A percentile compares a stretch with the other conserved stretches of the same genome.
Evolutionary conservation across 805 yeast genomes (phyloP).

Genomic region (Lipomyces kockii): DNA sequence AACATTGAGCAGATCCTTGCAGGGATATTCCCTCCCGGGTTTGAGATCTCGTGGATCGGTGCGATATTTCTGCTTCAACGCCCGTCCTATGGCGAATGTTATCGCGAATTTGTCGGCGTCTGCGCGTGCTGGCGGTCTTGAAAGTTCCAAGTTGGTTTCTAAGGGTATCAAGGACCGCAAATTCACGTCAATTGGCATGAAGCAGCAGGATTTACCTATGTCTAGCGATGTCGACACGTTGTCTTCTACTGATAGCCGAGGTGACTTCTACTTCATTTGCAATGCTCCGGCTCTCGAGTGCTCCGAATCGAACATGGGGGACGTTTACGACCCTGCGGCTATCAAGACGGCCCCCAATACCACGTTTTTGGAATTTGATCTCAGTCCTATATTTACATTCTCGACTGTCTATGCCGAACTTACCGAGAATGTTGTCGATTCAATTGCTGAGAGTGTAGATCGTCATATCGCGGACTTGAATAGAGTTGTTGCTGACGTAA

Average conservation of each 20-base stretch:
- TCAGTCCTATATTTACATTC: conserved; percentile 50
- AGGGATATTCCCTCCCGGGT: conserved; percentile 37
- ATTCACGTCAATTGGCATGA: conserved; percentile 7
- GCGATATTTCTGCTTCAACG: conserved; percentile 26
- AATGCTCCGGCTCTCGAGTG: neutral
- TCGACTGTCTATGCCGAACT: conserved; percentile 51
- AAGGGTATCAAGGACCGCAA: neutral
- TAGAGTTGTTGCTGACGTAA: conserved; percentile 42
- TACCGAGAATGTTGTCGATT: conserved; percentile 52
- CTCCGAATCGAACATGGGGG: neutral
- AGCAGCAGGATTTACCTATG: conserved; percentile 6
- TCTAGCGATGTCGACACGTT: conserved; percentile 1
- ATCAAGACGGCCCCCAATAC: neutral
- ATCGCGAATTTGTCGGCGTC: conserved; percentile 25
- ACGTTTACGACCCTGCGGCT: conserved; percentile 2
- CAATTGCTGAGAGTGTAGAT: conserved; percentile 47
- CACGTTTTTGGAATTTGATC: conserved; percentile 60
- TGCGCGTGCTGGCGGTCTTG: conserved; percentile 29
- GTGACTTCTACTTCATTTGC: neutral
- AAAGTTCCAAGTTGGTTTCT: conserved; percentile 19
- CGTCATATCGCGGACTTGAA: conserved; percentile 42
- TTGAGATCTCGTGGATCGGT: conserved; percentile 29
- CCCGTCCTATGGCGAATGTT: conserved; percentile 28
- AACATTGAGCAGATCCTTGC: conserved; percentile 28
- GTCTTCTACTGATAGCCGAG: conserved; percentile 3